Evolutionary conservation across 192 early-diverging fungal species (phyloP).

Genomic region (Podila epicladia): DNA sequence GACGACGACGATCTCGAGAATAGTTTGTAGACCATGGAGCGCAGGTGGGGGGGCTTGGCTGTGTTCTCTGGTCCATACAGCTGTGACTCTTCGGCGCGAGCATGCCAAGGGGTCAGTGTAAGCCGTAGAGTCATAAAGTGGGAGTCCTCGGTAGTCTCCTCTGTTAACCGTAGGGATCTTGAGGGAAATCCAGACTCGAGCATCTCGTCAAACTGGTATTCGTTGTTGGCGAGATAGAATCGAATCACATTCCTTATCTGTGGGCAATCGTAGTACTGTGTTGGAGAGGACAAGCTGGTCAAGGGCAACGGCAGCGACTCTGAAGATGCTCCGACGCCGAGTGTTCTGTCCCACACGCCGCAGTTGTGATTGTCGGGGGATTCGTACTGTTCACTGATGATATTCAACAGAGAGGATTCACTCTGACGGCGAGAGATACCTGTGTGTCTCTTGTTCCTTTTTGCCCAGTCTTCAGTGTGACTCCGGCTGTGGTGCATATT

Average conservation of each 20-base stretch:
- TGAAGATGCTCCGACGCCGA: not conserved
- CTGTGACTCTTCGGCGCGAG: slow-evolving; percentile 43
- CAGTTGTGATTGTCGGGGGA: not conserved
- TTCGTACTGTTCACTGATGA: not conserved
- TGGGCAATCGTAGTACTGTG: slow-evolving; percentile 26
- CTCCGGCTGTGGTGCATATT: slow-evolving; percentile 22
- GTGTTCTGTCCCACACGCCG: not conserved
- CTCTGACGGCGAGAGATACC: slow-evolving; percentile 14
- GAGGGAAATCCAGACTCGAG: slow-evolving; percentile 47
- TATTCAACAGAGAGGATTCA: slow-evolving; percentile 22
- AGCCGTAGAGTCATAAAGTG: slow-evolving; percentile 46
- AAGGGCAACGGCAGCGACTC: not conserved
- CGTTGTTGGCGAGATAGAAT: slow-evolving; percentile 13
- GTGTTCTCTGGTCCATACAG: slow-evolving; percentile 39
- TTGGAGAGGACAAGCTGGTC: slow-evolving; percentile 27
- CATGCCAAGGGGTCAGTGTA: slow-evolving; percentile 54
- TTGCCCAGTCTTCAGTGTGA: slow-evolving; percentile 16
- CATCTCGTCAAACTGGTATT: slow-evolving; percentile 48
- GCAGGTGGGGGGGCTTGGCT: slow-evolving; percentile 2
- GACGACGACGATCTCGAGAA: slow-evolving; percentile 14
- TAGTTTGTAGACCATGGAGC: slow-evolving; percentile 33
- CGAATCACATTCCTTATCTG: slow-evolving; percentile 14
- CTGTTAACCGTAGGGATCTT: not conserved
- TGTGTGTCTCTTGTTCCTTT: slow-evolving; percentile 26
- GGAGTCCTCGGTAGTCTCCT: slow-evolving; percentile 13